Evolutionary conservation across 2,329 filamentous ascomycete genomes (phyloP).

Genomic region (Trichoderma endophyticum): DNA sequence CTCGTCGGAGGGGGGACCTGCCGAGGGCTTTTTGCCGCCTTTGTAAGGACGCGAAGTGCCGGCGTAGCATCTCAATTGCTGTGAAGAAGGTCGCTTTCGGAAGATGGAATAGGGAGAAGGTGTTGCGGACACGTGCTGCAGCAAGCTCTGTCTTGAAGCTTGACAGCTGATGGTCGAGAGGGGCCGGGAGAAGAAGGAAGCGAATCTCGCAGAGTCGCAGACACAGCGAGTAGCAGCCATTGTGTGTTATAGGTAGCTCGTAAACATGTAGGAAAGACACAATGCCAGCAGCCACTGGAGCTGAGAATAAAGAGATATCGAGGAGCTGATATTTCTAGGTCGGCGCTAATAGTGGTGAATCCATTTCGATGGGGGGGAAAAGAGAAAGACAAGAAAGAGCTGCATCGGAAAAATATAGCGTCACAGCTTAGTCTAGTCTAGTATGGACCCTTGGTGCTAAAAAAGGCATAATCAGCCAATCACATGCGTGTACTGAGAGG

Average conservation of each 20-base stretch:
- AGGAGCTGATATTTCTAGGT: background rate
- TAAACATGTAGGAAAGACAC: background rate
- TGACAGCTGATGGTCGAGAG: conserved; percentile 19
- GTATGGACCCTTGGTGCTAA: background rate
- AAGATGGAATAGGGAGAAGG: conserved; percentile 6
- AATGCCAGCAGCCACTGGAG: background rate
- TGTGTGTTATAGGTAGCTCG: conserved; percentile 32
- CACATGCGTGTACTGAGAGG: background rate
- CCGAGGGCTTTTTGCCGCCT: background rate
- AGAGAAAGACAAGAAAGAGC: background rate
- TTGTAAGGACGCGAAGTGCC: background rate
- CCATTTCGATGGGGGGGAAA: background rate
- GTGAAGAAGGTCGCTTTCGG: background rate
- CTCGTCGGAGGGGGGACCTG: background rate
- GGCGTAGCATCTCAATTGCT: conserved; percentile 13
- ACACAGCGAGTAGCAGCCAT: conserved; percentile 42
- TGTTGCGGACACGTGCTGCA: conserved; percentile 16
- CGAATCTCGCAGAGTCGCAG: conserved; percentile 43
- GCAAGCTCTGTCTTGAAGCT: conserved; percentile 17
- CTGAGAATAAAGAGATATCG: background rate
- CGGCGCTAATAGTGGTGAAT: background rate
- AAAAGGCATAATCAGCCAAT: background rate
- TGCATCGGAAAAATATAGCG: conserved; percentile 4
- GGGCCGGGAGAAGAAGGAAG: conserved; percentile 32
- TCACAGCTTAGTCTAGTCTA: background rate